phyloP scores from a whole-genome alignment of 2,329 filamentous ascomycete genomes.

The Fusarium palustre region DNA sequence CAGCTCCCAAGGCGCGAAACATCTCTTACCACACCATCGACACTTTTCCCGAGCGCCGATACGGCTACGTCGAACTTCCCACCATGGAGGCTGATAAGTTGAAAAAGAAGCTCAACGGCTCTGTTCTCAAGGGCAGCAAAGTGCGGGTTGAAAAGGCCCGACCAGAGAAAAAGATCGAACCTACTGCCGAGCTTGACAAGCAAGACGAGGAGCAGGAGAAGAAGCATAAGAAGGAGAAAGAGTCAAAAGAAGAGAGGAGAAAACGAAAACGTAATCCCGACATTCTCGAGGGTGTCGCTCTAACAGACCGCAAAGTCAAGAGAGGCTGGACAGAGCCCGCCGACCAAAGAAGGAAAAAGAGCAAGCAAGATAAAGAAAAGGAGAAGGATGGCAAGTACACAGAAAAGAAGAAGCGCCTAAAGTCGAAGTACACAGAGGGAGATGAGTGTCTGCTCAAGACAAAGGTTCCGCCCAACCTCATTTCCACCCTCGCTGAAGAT shows the following conservation, averaged over 20 bases:
- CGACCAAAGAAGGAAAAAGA: constrained; percentile 61
- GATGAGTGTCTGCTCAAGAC: constrained; percentile 89
- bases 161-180: constrained; percentile 60
- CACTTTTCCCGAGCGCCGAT: constrained; percentile 90
- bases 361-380: constrained; percentile 59
- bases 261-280: constrained; percentile 66
- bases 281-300: constrained; percentile 73
- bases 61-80: constrained; percentile 90
- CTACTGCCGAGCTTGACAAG: constrained; percentile 51
- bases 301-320: constrained; percentile 84
- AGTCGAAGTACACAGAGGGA: constrained; percentile 83
- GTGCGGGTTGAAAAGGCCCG: constrained; percentile 86
- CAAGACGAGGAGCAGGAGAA: constrained; percentile 47
- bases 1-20: constrained; percentile 76
- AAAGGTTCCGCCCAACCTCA: constrained; percentile 67
- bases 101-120: constrained; percentile 89
- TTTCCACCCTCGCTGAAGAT: constrained; percentile 57
- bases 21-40: constrained; percentile 89
- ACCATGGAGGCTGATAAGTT: constrained; percentile 86
- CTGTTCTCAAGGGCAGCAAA: constrained; percentile 85
- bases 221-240: constrained; percentile 53
- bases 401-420: constrained; percentile 68
- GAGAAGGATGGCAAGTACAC: constrained; percentile 64
- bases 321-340: constrained; percentile 85
- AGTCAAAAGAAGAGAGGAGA: constrained; percentile 52